Evolutionary conservation across 2,329 filamentous ascomycete genomes (phyloP).

Genomic region (Colletotrichum falcatum): DNA sequence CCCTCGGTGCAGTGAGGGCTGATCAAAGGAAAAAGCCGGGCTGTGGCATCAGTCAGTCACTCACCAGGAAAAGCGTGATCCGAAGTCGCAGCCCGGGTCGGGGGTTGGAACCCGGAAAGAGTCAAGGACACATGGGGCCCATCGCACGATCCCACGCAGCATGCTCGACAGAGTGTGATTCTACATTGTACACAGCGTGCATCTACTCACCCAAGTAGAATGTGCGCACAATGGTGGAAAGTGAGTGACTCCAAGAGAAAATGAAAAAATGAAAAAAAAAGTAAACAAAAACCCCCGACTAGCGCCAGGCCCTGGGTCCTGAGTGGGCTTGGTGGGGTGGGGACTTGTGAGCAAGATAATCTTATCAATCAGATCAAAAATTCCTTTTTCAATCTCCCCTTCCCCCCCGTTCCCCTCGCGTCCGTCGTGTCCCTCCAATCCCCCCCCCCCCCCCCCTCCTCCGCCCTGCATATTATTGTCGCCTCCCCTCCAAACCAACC

Average conservation of each 20-base stretch:
- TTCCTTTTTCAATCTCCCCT: conserved; percentile 35
- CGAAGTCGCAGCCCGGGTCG: conserved; percentile 31
- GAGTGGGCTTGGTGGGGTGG: no score
- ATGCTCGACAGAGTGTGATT: background rate
- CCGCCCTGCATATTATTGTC: conserved; percentile 37
- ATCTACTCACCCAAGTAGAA: no score
- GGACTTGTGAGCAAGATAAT: conserved; percentile 47
- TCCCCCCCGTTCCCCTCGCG: conserved; percentile 11
- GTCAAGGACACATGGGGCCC: conserved; percentile 13
- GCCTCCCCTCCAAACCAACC: conserved; percentile 21
- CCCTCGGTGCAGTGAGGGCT: conserved; percentile 12
- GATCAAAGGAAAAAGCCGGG: conserved; percentile 34
- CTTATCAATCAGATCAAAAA: conserved; percentile 61
- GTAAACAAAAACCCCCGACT: conserved; percentile 1
- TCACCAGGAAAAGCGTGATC: conserved; percentile 21
- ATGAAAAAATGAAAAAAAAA: background rate
- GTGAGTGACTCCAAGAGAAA: conserved; percentile 2
- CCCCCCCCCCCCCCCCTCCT: conserved; percentile 34
- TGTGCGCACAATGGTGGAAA: no score
- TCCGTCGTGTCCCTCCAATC: conserved; percentile 42
- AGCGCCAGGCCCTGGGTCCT: conserved; percentile 32
- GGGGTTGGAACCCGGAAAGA: conserved; percentile 1
- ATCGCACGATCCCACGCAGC: conserved; percentile 35
- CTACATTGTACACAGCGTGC: background rate
- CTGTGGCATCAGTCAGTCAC: conserved; percentile 1